Conservation (phyloP, 495 filamentous ascomycete genomes). For the Annulohypoxylon moriforme region DNA sequence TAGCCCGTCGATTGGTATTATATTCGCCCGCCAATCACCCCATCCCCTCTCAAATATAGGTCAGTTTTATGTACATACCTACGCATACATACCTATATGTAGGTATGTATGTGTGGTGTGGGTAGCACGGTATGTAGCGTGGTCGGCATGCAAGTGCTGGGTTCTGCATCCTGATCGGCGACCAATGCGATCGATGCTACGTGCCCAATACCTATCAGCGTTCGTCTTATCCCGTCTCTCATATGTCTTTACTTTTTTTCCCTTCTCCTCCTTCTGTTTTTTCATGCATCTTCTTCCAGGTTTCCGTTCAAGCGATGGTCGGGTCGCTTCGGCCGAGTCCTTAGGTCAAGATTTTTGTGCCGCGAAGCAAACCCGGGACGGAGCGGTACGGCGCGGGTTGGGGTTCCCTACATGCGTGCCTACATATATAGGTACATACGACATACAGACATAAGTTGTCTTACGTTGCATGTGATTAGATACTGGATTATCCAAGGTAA, state of each 20-base stretch:
- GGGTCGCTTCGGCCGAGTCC: slow-evolving; percentile 22
- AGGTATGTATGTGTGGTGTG: slow-evolving; percentile 24
- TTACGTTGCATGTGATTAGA: slow-evolving; percentile 3
- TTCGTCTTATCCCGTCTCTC: not conserved
- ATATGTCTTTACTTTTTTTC: not conserved
- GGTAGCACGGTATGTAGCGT: slow-evolving; percentile 32
- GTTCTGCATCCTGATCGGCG: slow-evolving; percentile 37
- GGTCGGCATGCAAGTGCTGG: slow-evolving; percentile 42
- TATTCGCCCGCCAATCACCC: slow-evolving; percentile 29
- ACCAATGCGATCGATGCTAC: slow-evolving; percentile 35
- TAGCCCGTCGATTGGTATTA: slow-evolving; percentile 19
- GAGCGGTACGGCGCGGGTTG: slow-evolving; percentile 9
- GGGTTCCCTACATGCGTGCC: not conserved
- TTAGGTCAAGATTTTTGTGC: slow-evolving; percentile 2
- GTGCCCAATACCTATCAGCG: slow-evolving; percentile 2
- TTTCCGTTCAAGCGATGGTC: not conserved
- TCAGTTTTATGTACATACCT: too few relatives aligned
- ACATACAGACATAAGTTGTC: not conserved
- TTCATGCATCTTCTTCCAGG: not conserved
- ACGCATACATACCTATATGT: slow-evolving; percentile 8
- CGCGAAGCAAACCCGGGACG: not conserved
- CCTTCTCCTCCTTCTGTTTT: too few relatives aligned
- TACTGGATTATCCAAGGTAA: not conserved
- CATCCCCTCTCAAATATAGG: slow-evolving; percentile 14
- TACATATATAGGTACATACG: not conserved